Base-by-base conservation (phyloP, 2,329 filamentous ascomycete genomes). In the Apiospora rasikravindrae region DNA sequence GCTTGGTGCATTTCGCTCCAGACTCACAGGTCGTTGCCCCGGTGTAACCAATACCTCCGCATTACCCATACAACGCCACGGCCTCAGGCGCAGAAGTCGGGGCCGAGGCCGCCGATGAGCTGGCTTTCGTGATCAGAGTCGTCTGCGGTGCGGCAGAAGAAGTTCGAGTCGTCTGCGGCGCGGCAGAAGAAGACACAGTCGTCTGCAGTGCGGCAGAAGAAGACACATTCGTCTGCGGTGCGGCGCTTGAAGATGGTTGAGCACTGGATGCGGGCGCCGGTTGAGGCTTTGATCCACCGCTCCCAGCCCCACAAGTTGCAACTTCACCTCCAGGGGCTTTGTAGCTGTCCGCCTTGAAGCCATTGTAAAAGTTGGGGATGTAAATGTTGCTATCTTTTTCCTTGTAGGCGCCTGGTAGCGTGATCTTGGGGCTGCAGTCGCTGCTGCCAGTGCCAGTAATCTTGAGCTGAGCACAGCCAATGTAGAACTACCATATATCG, bases 401-500 rank as follows among this genome's bases (percentile, higher is more conserved):
- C 29, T 74, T 75, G 70, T 81, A 81, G 7, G 79, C 77, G 37
- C 80, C 80, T 0, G 80, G 80, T 0, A 82, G 74, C 8, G 75
- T 77, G 69, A 81, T 80, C 22, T 73, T 76, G 16, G 80, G 80
- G 49, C 74, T 76, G 74, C 80, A 82, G 66, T 69, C 72, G 40
- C 74, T 75, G 4, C 76, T 71, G 44, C 78, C 80, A 0, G 76
- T 73, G n/a, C 79, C 80, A 0, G 78, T 79, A 66, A 81, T 78
- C 51, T 77, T 77, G 49, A 82, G 75, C 42, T 81, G 79, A 13
- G 74, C 75, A 69, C 80, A 82, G n/a, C 80, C 80, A 40, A 81
- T 82, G 47, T 81, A 81, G 67, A 81, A 81, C 68, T 69, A n/a
- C 1, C 26, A 57, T 6, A 3, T n/a, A 26, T 4, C 40, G 29